Evolutionary conservation across 1,284 basidiomycete genomes (phyloP), one percentile per base, ranked within the genome.

Genomic region (Coriolopsis trogii): DNA sequence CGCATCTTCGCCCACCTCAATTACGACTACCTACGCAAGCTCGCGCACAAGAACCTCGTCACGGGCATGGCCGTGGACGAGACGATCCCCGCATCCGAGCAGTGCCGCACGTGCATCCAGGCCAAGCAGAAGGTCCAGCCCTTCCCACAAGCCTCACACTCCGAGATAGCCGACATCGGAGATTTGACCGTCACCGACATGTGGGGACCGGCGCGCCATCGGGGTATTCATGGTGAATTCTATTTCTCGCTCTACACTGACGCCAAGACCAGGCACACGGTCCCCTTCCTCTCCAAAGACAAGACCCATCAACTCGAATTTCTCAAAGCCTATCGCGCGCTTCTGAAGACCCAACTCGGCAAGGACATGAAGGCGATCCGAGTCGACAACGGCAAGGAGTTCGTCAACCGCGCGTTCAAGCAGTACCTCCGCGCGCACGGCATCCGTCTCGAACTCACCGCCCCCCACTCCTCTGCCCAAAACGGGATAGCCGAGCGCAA

Each of bases 111-210:
- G 15, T 47, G 51, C 44, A 43, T 52, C 8, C 10, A 38, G n/a
- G 43, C 18, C 6, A 52, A 52, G 18, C 50, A 41, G 1, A 38
- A 16, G 6, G 18, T 28, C 18, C 13, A 25, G 4, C 44, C 50
- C 0, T 52, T 28, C 34, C 44, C 44, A 7, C 29, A 46, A 15
- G 7, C 29, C 13, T 58, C 59, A 12, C 44, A 55, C 13, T 65
- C 66, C 0, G 52, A 49, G 24, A 46, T 57, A 5, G 62, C 30
- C 1, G 33, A 56, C 25, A 41, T 73, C 42, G 72, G 72, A 1
- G 69, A 72, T 26, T 59, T 70, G 6, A 58, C 73, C 8, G 67
- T 72, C 34, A 63, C 61, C 0, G 72, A 77, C 46, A 39, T 74
- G 6, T 74, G 73, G 73, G 74, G 73, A 15, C 70, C 70, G 12